Evolutionary conservation across 768 basidiomycete species (phyloP).

Genomic region (Hydnum rufescens): DNA sequence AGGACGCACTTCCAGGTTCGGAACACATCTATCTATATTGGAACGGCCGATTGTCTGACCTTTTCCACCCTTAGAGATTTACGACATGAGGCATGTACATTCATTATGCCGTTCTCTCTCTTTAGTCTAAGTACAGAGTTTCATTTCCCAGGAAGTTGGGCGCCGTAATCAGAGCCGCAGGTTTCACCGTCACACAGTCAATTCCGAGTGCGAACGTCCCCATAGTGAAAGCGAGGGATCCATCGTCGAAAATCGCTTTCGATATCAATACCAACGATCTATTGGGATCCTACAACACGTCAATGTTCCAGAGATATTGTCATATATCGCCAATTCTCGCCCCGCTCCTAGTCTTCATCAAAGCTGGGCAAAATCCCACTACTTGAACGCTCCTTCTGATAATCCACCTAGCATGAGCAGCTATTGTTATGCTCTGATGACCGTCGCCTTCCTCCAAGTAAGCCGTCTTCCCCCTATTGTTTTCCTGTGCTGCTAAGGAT

Average conservation of each 20-base stretch:
- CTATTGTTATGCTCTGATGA: constrained; percentile 42
- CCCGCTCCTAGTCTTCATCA: constrained; percentile 28
- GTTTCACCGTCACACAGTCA: constrained; percentile 16
- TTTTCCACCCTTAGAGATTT: no score
- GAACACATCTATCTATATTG: no score
- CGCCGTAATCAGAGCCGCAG: constrained; percentile 14
- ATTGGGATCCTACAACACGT: constrained; percentile 32
- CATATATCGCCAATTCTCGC: constrained; percentile 22
- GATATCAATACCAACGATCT: constrained; percentile 48
- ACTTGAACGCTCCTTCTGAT: constrained; percentile 28
- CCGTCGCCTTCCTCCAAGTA: constrained; percentile 39
- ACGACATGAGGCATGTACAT: neutral
- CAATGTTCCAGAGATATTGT: constrained; percentile 33
- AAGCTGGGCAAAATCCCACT: constrained; percentile 39
- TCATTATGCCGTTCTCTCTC: constrained; percentile 1
- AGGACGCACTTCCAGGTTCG: no score
- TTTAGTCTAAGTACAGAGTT: no score
- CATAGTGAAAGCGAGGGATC: constrained; percentile 33
- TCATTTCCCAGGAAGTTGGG: constrained; percentile 18
- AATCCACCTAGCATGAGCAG: constrained; percentile 32
- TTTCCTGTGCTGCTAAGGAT: neutral
- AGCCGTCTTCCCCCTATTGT: constrained; percentile 1
- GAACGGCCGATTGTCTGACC: no score
- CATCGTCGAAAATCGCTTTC: constrained; percentile 22
- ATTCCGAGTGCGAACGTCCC: constrained; percentile 22